These are phyloP conservation scores for Kitagawia praeruptora DNA, from an alignment of 129 eudicot genomes.

Conservation along the genomic window DNA sequence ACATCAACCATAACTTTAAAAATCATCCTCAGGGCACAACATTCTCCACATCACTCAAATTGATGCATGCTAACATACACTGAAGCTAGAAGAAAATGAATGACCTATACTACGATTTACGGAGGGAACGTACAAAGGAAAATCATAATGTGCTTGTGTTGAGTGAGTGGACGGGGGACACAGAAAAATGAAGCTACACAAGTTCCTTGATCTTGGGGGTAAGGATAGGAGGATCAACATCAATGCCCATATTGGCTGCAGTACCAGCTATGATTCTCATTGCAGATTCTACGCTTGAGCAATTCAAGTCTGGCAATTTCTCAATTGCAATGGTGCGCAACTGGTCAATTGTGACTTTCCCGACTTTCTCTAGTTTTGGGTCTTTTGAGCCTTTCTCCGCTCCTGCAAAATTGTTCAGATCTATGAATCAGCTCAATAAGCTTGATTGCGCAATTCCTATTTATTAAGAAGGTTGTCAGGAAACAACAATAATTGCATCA, in stretches of 20 bases:
- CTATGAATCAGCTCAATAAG: constrained; percentile 2
- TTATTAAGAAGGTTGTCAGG: not conserved
- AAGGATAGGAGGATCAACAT: constrained; percentile 91
- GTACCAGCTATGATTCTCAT: constrained; percentile 98
- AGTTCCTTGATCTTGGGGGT: constrained; percentile 58
- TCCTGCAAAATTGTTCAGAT: constrained; percentile 30
- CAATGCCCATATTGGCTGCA: constrained; percentile 97
- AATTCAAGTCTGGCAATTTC: constrained; percentile 91
- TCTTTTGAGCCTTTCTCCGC: constrained; percentile 92
- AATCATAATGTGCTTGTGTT: not conserved
- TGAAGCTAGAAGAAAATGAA: not conserved
- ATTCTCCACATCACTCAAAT: not conserved
- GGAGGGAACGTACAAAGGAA: not conserved
- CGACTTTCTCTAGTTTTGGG: constrained; percentile 72
- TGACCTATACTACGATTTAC: not conserved
- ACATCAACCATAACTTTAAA: not conserved
- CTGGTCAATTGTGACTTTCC: constrained; percentile 91
- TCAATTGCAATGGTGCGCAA: constrained; percentile 69
- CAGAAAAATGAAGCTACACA: constrained; percentile 21
- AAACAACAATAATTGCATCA: not conserved
- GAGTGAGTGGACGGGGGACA: not conserved
- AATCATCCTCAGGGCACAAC: not conserved
- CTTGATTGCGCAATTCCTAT: not conserved
- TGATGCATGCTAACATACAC: not conserved
- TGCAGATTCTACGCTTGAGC: constrained; percentile 87